Evolutionary conservation across 768 basidiomycete genomes (phyloP).

Genomic region (Neoboletus subvelutipes): DNA sequence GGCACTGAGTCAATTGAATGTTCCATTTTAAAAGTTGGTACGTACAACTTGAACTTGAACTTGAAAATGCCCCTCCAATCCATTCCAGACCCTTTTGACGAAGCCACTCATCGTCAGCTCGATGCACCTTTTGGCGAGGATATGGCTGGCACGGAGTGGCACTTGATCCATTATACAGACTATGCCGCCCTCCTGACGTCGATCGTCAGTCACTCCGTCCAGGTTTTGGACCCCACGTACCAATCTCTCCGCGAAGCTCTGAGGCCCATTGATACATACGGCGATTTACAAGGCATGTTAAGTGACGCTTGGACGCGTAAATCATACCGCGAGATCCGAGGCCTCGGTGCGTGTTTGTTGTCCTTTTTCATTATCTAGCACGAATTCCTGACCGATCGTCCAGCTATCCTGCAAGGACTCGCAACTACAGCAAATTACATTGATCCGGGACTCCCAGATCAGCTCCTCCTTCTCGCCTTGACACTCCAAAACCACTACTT

Average conservation of each 20-base stretch:
- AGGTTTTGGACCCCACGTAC: not conserved
- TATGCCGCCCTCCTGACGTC: not conserved
- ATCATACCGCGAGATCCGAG: no score
- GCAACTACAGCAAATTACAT: not conserved
- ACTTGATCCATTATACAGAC: not conserved
- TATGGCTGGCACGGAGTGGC: no score
- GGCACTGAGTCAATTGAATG: not conserved
- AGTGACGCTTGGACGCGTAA: not conserved
- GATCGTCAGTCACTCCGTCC: not conserved
- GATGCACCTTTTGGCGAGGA: not conserved
- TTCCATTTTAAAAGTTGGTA: no score
- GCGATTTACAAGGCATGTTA: not conserved
- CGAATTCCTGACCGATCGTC: not conserved
- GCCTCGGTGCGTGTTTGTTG: not conserved
- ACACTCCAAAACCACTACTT: not conserved
- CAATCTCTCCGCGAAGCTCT: not conserved
- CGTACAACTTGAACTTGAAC: no score
- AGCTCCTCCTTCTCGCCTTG: not conserved
- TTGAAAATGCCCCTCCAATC: not conserved
- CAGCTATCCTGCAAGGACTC: not conserved
- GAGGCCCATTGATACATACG: not conserved
- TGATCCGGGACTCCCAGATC: not conserved
- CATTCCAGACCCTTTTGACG: not conserved
- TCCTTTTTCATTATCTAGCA: not conserved
- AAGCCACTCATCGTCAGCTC: not conserved